Percentiles rank a stretch among this genome's conserved stretches.
These are phyloP conservation scores for Xylaria flabelliformis DNA, from an alignment of 495 filamentous ascomycete species.

Conservation along the genomic window DNA sequence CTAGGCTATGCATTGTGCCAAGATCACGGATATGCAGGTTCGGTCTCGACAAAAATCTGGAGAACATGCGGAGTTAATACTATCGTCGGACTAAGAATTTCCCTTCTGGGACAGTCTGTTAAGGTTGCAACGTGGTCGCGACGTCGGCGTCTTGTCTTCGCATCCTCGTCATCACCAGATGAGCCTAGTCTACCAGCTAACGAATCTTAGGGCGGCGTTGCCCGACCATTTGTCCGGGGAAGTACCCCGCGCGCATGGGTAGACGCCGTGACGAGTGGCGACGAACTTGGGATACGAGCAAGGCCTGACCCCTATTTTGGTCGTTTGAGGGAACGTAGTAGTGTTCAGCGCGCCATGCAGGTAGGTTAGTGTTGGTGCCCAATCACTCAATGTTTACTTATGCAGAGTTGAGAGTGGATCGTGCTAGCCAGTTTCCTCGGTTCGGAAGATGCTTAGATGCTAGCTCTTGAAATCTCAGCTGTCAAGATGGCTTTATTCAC, in stretches of 20 bases:
- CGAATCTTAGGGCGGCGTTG: conserved; percentile 22
- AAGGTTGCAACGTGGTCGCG: background rate
- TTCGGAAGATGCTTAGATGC: background rate
- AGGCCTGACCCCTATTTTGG: conserved; percentile 3
- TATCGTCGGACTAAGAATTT: conserved; percentile 9
- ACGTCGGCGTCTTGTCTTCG: conserved; percentile 20
- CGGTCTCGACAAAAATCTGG: conserved; percentile 12
- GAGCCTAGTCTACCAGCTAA: background rate
- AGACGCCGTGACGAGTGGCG: background rate
- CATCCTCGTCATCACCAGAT: background rate
- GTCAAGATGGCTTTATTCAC: background rate
- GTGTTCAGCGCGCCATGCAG: background rate
- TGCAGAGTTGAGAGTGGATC: background rate
- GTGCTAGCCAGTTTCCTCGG: background rate
- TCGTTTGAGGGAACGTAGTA: background rate
- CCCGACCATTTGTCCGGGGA: conserved; percentile 19
- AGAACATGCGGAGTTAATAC: conserved; percentile 17
- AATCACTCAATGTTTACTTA: background rate
- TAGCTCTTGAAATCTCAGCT: background rate
- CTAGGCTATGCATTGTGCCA: background rate
- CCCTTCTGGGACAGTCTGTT: conserved; percentile 7
- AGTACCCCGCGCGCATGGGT: conserved; percentile 4
- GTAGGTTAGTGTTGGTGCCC: background rate
- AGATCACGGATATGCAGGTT: conserved; percentile 7
- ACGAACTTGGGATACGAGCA: background rate